A percentile compares a stretch with the other conserved stretches of the same genome.
phyloP scores from a whole-genome alignment of 2,329 filamentous ascomycete species.

The Orbilia blumenaviensis region DNA sequence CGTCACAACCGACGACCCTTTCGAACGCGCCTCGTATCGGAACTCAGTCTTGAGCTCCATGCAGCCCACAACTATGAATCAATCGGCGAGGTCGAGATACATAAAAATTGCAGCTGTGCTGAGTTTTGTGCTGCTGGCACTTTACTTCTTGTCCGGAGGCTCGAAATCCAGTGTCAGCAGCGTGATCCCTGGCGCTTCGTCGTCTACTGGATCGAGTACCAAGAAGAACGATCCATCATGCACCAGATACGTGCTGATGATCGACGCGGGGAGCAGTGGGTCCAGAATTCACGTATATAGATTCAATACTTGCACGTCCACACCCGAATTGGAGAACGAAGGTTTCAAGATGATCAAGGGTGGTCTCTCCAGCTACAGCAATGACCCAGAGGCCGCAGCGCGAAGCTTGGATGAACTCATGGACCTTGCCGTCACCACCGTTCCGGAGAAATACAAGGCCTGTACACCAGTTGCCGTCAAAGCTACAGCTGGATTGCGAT shows the following conservation, averaged over 20 bases:
- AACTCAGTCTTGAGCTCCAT: slow-evolving; percentile 46
- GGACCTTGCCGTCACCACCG: slow-evolving; percentile 81
- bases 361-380: slow-evolving; percentile 84
- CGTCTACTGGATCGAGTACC: neutral
- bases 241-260: slow-evolving; percentile 85
- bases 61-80: slow-evolving; percentile 44
- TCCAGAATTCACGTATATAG: slow-evolving; percentile 98
- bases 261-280: slow-evolving; percentile 96
- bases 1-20: slow-evolving; percentile 51
- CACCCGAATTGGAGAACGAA: slow-evolving; percentile 93
- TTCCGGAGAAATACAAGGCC: slow-evolving; percentile 87
- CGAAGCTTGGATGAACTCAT: slow-evolving; percentile 88
- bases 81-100: slow-evolving; percentile 55
- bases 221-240: slow-evolving; percentile 33
- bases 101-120: slow-evolving; percentile 57
- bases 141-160: slow-evolving; percentile 55
- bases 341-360: slow-evolving; percentile 93
- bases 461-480: slow-evolving; percentile 98
- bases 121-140: slow-evolving; percentile 55
- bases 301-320: slow-evolving; percentile 97
- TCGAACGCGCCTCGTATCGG: slow-evolving; percentile 47
- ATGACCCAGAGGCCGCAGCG: slow-evolving; percentile 86
- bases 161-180: slow-evolving; percentile 1
- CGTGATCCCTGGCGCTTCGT: slow-evolving; percentile 3
- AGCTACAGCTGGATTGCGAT: slow-evolving; percentile 90